These are phyloP conservation scores for Penicillium crystallinum DNA, from an alignment of 495 filamentous ascomycete genomes.

Conservation along the genomic window DNA sequence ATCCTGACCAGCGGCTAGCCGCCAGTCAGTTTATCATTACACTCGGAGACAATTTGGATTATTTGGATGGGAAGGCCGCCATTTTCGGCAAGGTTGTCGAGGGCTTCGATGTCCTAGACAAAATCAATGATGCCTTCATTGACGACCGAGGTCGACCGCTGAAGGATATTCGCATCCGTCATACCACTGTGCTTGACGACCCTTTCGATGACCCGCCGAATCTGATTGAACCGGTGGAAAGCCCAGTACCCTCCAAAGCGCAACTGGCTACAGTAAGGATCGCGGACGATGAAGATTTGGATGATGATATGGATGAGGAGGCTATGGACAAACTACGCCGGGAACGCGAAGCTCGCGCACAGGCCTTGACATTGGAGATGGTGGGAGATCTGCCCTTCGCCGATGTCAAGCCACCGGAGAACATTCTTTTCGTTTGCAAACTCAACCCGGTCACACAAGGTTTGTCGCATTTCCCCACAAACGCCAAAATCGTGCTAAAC, in stretches of 20 bases:
- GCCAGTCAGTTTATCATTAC: slow-evolving; percentile 91
- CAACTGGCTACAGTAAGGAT: slow-evolving; percentile 90
- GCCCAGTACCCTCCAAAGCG: slow-evolving; percentile 75
- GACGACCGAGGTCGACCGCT: slow-evolving; percentile 80
- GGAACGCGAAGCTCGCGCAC: slow-evolving; percentile 88
- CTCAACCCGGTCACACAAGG: slow-evolving; percentile 91
- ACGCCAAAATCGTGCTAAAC: not conserved
- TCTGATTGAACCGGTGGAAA: slow-evolving; percentile 67
- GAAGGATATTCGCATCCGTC: slow-evolving; percentile 87
- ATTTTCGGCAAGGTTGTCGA: slow-evolving; percentile 93
- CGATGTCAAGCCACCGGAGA: slow-evolving; percentile 96
- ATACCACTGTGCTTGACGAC: slow-evolving; percentile 85
- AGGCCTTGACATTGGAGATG: slow-evolving; percentile 94
- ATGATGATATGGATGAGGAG: slow-evolving; percentile 72
- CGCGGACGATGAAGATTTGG: slow-evolving; percentile 77
- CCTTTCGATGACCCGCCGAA: slow-evolving; percentile 76
- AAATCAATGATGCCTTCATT: slow-evolving; percentile 84
- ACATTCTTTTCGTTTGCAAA: slow-evolving; percentile 97
- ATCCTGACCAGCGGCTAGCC: slow-evolving; percentile 75
- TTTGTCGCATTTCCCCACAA: slow-evolving; percentile 19
- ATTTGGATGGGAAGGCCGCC: slow-evolving; percentile 84
- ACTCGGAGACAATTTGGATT: slow-evolving; percentile 79
- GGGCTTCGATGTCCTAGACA: slow-evolving; percentile 86
- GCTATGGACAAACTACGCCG: slow-evolving; percentile 72
- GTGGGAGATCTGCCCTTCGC: slow-evolving; percentile 97